These are phyloP conservation scores for Spinellus fusiger DNA, from an alignment of 192 early-diverging fungal species.

Conservation along the genomic window DNA sequence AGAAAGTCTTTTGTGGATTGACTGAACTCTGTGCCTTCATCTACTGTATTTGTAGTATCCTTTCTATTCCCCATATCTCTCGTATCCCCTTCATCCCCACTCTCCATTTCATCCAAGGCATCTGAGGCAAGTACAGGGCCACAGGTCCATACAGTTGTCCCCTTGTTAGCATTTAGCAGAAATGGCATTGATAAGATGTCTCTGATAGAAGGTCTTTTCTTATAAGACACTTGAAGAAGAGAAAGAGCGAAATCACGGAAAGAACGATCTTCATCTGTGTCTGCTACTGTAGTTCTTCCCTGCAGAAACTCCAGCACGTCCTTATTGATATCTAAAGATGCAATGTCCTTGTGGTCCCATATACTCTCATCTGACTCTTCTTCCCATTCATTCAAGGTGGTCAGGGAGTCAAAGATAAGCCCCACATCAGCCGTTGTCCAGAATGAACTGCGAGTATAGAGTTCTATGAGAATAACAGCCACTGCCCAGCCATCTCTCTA, in stretches of 20 bases:
- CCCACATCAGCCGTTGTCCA: constrained; percentile 48
- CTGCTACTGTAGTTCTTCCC: neutral
- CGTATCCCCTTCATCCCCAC: no score
- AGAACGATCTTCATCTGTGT: constrained; percentile 3
- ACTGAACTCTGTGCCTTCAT: neutral
- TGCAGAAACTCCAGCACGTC: constrained; percentile 39
- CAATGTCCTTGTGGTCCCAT: constrained; percentile 30
- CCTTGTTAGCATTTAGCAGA: neutral
- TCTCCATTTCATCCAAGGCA: constrained; percentile 25
- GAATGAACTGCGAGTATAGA: constrained; percentile 43
- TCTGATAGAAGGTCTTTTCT: constrained; percentile 12
- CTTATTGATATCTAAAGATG: constrained; percentile 36
- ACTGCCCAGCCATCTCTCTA: constrained; percentile 52
- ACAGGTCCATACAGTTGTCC: constrained; percentile 13
- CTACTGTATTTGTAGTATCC: no score
- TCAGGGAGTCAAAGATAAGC: constrained; percentile 40
- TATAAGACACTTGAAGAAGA: constrained; percentile 24
- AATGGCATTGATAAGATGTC: constrained; percentile 33
- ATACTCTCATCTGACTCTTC: constrained; percentile 19
- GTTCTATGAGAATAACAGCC: constrained; percentile 48
- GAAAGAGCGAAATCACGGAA: constrained; percentile 22
- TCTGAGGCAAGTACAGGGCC: constrained; percentile 42
- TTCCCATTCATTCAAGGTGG: constrained; percentile 26
- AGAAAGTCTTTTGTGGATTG: constrained; percentile 10
- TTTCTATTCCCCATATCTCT: constrained; percentile 15